Conservation (phyloP, 2,329 filamentous ascomycete genomes). For the Colletotrichum chlorophyti region DNA sequence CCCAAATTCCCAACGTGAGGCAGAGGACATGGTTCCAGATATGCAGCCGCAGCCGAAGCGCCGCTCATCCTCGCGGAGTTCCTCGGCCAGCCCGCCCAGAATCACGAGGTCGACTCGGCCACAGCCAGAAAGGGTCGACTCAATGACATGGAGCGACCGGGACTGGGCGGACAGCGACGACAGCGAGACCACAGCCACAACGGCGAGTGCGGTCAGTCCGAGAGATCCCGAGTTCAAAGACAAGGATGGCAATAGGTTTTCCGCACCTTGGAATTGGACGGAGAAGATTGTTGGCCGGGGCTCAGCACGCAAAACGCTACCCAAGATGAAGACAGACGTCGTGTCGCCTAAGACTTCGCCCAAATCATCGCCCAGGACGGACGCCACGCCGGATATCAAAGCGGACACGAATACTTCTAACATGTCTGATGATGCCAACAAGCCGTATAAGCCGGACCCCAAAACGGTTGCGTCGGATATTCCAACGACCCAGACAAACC, state of each 20-base stretch:
- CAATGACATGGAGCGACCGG: constrained; percentile 69
- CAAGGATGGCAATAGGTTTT: constrained; percentile 30
- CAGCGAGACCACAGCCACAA: constrained; percentile 41
- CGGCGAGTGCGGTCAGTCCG: constrained; percentile 17
- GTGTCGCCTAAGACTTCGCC: too few relatives aligned
- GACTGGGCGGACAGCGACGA: constrained; percentile 66
- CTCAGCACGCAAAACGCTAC: constrained; percentile 2
- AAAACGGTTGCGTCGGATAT: too few relatives aligned
- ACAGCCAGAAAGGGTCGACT: constrained; percentile 48
- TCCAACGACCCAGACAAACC: too few relatives aligned
- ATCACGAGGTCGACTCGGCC: constrained; percentile 1
- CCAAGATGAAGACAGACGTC: too few relatives aligned
- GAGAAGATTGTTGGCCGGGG: constrained; percentile 59
- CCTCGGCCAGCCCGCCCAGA: constrained; percentile 21
- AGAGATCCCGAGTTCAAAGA: constrained; percentile 31
- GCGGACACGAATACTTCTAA: background rate
- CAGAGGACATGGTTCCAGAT: constrained; percentile 53
- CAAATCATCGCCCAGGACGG: constrained; percentile 11
- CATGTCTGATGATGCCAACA: too few relatives aligned
- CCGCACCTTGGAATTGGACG: constrained; percentile 56
- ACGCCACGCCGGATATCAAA: background rate
- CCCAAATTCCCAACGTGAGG: constrained; percentile 39
- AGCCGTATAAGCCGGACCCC: background rate
- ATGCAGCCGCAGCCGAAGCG: constrained; percentile 41
- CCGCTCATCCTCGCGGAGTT: constrained; percentile 18